Base-by-base conservation (phyloP, 139 green algal species). In the Closterium sp. region DNA sequence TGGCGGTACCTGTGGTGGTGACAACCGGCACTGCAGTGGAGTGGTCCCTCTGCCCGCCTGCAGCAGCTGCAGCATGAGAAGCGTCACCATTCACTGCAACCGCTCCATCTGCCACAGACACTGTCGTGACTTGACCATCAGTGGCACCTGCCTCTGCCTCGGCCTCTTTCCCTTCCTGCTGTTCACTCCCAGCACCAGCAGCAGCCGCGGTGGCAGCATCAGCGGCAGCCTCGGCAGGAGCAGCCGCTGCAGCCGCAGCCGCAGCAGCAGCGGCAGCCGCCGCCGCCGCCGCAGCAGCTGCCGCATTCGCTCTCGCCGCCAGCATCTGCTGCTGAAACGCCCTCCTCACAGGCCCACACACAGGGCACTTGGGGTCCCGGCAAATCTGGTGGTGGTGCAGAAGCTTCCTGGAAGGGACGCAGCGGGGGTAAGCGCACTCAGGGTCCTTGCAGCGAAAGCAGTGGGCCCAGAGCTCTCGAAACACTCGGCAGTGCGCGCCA, bases 371-470 rank as follows among this genome's bases (percentile, higher is more conserved):
- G 2, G 88, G 62, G 87, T 95, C 96, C 91, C 95, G 89, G 96
- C 98, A 99, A 91, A 97, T 97, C 88, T 98, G 96, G 94, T 99
- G 97, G 94, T 99, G 98, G 91, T 97, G 97, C n/a, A 99, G 95
- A 84, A 99, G 96, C 90, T 98, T 97, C 7, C 98, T 96, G 17
- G 95, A 97, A 34, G 95, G 95, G 10, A 96, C 91, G 94, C 97
- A 99, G 84, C 98, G 95, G 6, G 97, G 96, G 94, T 98, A 99
- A 0, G 95, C 50, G 96, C 98, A 99, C 31, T 94, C 22, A 0
- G 95, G 31, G 86, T 97, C 96, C 29, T 95, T 96, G 95, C 98
- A 99, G 30, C 94, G 90, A 38, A 97, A 92, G 62, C 99, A 97
- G 96, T 99, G 98, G 70, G 95, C 86, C 97, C 97, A 99, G 31